Conservation (phyloP, 345 rosid species). For the Acer campestre region DNA sequence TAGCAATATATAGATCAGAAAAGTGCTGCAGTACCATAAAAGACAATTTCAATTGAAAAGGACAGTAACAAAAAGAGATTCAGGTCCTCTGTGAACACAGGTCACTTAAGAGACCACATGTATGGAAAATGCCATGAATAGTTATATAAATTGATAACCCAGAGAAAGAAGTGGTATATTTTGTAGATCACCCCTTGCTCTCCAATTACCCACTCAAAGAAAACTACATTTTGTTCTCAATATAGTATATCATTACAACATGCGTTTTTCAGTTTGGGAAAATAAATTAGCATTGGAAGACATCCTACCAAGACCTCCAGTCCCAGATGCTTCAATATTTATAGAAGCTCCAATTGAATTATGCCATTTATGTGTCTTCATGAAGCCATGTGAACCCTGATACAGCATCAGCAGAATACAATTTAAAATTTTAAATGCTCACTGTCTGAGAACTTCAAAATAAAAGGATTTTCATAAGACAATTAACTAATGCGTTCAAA, state of each 20-base stretch:
- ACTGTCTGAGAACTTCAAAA: slow-evolving; percentile 17
- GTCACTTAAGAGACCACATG: slow-evolving; percentile 2
- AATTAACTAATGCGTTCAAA: slow-evolving; percentile 18
- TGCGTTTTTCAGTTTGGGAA: background rate
- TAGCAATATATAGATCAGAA: slow-evolving; percentile 18
- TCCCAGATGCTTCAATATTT: slow-evolving; percentile 96
- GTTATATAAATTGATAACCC: background rate
- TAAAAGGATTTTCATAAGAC: slow-evolving; percentile 7
- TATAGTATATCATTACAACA: background rate
- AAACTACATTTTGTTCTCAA: background rate
- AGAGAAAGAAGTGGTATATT: background rate
- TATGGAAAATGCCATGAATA: background rate
- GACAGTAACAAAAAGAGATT: slow-evolving; percentile 3
- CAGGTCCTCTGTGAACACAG: background rate
- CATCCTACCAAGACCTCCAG: slow-evolving; percentile 86
- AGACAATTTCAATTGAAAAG: slow-evolving; percentile 9
- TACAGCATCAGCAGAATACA: slow-evolving; percentile 32
- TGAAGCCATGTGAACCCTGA: slow-evolving; percentile 97
- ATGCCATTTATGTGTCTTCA: slow-evolving; percentile 81
- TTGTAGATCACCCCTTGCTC: background rate
- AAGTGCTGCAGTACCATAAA: background rate
- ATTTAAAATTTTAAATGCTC: slow-evolving; percentile 13
- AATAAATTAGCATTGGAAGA: slow-evolving; percentile 10
- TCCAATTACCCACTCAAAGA: background rate
- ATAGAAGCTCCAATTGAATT: slow-evolving; percentile 87